These are phyloP conservation scores for Begonia peltatifolia DNA, from an alignment of 306 rosid species.

Conservation along the genomic window DNA sequence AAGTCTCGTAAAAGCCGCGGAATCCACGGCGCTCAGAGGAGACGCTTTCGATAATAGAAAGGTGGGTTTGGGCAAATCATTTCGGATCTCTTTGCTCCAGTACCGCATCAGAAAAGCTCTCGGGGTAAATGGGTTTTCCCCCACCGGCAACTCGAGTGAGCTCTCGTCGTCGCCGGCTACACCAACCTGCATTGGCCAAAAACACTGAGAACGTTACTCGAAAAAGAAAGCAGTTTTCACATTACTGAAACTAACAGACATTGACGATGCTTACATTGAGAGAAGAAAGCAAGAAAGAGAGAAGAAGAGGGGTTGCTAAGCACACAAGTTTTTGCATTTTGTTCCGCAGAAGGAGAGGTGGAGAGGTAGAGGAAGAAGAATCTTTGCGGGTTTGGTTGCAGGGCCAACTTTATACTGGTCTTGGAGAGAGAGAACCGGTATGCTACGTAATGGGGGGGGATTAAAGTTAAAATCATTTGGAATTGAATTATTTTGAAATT, in stretches of 20 bases:
- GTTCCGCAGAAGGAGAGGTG: slow-evolving; percentile 3
- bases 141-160: slow-evolving; percentile 12
- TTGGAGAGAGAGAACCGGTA: slow-evolving; percentile 7
- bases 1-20: slow-evolving; percentile 51
- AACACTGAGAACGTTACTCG: neutral
- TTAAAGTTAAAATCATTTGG: no score
- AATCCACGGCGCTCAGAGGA: slow-evolving; percentile 42
- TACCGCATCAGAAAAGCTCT: slow-evolving; percentile 54
- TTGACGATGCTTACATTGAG: neutral
- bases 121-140: slow-evolving; percentile 64
- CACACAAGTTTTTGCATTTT: neutral
- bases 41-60: slow-evolving; percentile 70
- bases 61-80: slow-evolving; percentile 26
- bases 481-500: no score
- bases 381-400: slow-evolving; percentile 35
- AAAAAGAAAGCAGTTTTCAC: no score
- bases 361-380: slow-evolving; percentile 19
- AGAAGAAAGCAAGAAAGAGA: neutral
- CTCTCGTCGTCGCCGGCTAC: slow-evolving; percentile 4
- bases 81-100: slow-evolving; percentile 90
- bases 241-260: neutral
- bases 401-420: slow-evolving; percentile 37
- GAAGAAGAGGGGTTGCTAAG: neutral
- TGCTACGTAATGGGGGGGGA: neutral
- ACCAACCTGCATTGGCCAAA: slow-evolving; percentile 55